Evolutionary conservation across 2,329 filamentous ascomycete genomes (phyloP), one percentile per base, ranked within the genome.

Genomic region (Fusarium denticulatum): DNA sequence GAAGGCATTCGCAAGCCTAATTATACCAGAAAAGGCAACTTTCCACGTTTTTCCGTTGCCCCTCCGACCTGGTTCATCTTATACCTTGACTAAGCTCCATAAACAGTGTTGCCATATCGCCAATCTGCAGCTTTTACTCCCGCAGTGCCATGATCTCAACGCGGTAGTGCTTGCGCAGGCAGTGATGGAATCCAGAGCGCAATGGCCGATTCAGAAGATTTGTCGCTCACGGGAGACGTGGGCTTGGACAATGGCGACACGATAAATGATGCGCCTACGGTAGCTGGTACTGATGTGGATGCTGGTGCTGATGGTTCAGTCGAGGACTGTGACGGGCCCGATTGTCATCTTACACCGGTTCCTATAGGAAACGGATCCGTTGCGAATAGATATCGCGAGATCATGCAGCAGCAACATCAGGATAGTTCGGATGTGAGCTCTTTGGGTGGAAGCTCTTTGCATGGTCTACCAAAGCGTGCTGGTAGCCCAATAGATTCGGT

Each of bases 401-500:
- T 87, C 14, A 76, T 87, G 36, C 81, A 82, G 59, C 82, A 85
- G 42, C 81, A 83, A 28, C 74, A 76, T 52, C 86, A 87, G 22
- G 83, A 86, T 72, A 78, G 77, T 24, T 89, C 88, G 14, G 87
- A 89, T 62, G 84, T 87, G 69, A 86, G 86, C 62, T 88, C 87
- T n/a, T 80, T 85, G 30, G 87, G 87, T 69, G 85, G 83, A 37
- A 80, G 77, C 67, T 81, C 79, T 42, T 71, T 85, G n/a, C 87
- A 88, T 74, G 86, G 85, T 53, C 76, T 87, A 32, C 87, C 88
- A 42, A 83, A 84, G 69, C 86, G 89, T 76, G 85, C 87, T 43
- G 90, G 88, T 49, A 97, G 94, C 78, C 92, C 92, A 13, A 87
- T 89, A 57, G 90, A 88, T 73, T 95, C 93, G 20, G 81, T 91